A percentile compares a stretch with the other conserved stretches of the same genome.
Conservation (phyloP, 2,329 filamentous ascomycete genomes). For the Ophiostoma sp. region DNA sequence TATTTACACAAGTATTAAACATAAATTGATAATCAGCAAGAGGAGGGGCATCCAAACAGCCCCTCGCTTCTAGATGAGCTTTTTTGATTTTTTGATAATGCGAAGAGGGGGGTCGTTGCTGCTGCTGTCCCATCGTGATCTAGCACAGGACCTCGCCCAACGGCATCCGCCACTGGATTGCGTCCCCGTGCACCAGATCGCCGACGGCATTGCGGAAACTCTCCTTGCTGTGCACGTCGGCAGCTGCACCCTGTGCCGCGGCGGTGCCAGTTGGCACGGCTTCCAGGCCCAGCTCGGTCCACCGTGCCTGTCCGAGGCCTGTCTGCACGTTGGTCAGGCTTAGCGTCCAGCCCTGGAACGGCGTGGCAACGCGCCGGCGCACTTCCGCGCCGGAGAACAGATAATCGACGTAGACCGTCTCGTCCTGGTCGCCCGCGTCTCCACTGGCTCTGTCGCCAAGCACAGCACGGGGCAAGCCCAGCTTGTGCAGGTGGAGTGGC, state of each 20-base stretch:
- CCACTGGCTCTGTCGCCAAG: slow-evolving; percentile 6
- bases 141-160: slow-evolving; percentile 9
- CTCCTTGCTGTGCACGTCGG: neutral
- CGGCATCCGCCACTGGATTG: slow-evolving; percentile 22
- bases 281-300: slow-evolving; percentile 47
- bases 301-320: slow-evolving; percentile 46
- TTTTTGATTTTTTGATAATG: too few species aligned
- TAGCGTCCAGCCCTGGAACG: slow-evolving; percentile 42
- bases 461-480: slow-evolving; percentile 29
- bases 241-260: too few species aligned
- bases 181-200: slow-evolving; percentile 19
- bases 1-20: slow-evolving; percentile 4
- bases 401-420: slow-evolving; percentile 32
- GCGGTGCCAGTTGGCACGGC: slow-evolving; percentile 27
- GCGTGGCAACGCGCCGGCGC: slow-evolving; percentile 41
- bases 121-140: neutral
- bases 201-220: slow-evolving; percentile 20
- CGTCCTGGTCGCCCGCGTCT: neutral
- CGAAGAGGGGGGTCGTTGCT: too few species aligned
- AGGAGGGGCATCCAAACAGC: neutral
- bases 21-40: neutral
- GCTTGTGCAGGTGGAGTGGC: slow-evolving; percentile 29
- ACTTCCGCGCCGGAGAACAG: slow-evolving; percentile 50
- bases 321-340: slow-evolving; percentile 49
- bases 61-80: neutral